phyloP scores from a whole-genome alignment of 2,329 filamentous ascomycete genomes.

The Pseudocercospora vitis region DNA sequence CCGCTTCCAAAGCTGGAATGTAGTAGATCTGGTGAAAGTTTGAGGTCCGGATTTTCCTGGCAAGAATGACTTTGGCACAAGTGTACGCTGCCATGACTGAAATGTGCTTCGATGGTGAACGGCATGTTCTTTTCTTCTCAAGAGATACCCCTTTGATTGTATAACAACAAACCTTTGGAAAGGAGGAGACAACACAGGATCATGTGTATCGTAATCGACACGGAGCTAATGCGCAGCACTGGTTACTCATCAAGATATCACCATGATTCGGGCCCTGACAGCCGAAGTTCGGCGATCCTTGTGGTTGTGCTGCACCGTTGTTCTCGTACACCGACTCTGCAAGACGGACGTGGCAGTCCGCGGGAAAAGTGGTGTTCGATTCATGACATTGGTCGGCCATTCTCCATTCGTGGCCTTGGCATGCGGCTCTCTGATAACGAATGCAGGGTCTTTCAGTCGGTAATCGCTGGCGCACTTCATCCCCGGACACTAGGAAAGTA shows the following conservation, averaged over 20 bases:
- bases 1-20: slow-evolving; percentile 16
- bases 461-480: not conserved
- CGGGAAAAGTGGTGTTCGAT: not conserved
- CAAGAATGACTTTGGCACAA: not conserved
- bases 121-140: not conserved
- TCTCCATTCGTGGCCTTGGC: not conserved
- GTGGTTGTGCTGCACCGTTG: not conserved
- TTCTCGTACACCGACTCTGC: not conserved
- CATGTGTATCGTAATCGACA: not conserved
- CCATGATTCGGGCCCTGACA: not conserved
- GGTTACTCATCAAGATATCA: not conserved
- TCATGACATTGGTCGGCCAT: not conserved
- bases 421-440: slow-evolving; percentile 5
- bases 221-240: not conserved
- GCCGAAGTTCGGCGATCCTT: not conserved
- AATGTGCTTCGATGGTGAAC: not conserved
- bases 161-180: not conserved
- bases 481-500: slow-evolving; percentile 6
- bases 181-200: not conserved
- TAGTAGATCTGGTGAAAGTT: not conserved
- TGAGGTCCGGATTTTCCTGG: not conserved
- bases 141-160: slow-evolving; percentile 9
- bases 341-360: not conserved
- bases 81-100: not conserved
- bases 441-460: not conserved